Percentiles rank a stretch among this genome's conserved stretches.
Conservation (phyloP, 2,329 filamentous ascomycete genomes). For the Xylariaceae sp. region DNA sequence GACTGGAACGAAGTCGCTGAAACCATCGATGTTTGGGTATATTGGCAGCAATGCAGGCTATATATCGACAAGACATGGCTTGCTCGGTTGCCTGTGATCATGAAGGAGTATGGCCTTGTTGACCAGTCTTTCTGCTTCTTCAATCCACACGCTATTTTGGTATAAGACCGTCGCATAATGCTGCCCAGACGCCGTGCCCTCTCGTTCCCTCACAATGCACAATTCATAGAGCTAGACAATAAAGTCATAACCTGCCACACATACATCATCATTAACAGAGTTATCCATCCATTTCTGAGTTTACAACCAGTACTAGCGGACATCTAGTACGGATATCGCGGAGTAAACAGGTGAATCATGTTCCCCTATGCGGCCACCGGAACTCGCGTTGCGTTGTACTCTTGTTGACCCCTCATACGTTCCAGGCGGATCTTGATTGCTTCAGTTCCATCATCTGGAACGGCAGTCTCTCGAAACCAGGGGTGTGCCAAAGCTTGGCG, state of each 20-base stretch:
- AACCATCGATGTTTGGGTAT: constrained; percentile 4
- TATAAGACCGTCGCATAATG: constrained; percentile 25
- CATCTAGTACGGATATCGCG: too few relatives aligned
- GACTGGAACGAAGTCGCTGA: neutral
- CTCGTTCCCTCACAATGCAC: constrained; percentile 14
- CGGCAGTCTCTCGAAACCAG: constrained; percentile 63
- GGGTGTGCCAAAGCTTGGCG: constrained; percentile 63
- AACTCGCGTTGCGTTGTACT: constrained; percentile 28
- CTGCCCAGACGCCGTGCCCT: constrained; percentile 24
- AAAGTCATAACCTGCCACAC: constrained; percentile 20
- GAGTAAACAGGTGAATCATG: constrained; percentile 9
- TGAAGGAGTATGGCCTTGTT: constrained; percentile 18
- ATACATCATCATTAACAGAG: constrained; percentile 22
- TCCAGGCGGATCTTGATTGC: constrained; percentile 60
- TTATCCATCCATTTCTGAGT: constrained; percentile 24
- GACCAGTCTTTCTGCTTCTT: constrained; percentile 26
- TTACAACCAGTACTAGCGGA: constrained; percentile 18
- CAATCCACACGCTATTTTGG: constrained; percentile 23
- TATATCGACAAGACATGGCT: constrained; percentile 28
- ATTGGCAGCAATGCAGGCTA: constrained; percentile 15
- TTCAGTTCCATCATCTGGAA: constrained; percentile 64
- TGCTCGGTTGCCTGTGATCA: constrained; percentile 21
- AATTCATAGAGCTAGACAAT: constrained; percentile 18
- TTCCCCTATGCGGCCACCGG: constrained; percentile 20
- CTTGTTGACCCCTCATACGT: constrained; percentile 42